These are phyloP conservation scores for Gloeostereum incarnatum DNA, from an alignment of 768 basidiomycete species.

Conservation along the genomic window DNA sequence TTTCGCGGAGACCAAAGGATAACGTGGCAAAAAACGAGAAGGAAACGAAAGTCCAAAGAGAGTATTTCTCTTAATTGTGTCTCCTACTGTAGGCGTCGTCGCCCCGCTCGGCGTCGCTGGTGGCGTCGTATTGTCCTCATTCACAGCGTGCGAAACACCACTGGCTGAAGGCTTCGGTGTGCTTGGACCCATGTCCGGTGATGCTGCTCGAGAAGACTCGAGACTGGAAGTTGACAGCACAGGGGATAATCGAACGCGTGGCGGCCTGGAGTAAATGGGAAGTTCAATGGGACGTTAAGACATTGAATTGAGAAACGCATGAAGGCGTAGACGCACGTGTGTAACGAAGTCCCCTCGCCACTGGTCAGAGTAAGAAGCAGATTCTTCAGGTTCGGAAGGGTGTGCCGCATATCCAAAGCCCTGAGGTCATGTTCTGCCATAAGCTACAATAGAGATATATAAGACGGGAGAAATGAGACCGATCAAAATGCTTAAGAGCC, in stretches of 20 bases:
- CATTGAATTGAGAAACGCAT: conserved; percentile 9
- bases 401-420: conserved; percentile 90
- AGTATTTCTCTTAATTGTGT: too few species aligned
- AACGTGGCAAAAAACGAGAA: too few species aligned
- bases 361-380: conserved; percentile 79
- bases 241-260: conserved; percentile 16
- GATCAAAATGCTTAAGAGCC: background rate
- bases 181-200: conserved; percentile 43
- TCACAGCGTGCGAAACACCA: too few species aligned
- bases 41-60: too few species aligned
- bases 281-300: conserved; percentile 13
- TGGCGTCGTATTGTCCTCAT: too few species aligned
- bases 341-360: conserved; percentile 42
- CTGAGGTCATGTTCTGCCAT: conserved; percentile 87
- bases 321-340: conserved; percentile 9
- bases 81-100: background rate
- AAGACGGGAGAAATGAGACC: background rate
- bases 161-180: conserved; percentile 37
- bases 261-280: conserved; percentile 11
- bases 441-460: conserved; percentile 48
- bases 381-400: conserved; percentile 94
- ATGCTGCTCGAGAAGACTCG: conserved; percentile 17
- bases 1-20: too few species aligned
- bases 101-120: conserved; percentile 1
- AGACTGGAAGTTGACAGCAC: conserved; percentile 15